phyloP scores from a whole-genome alignment of 495 filamentous ascomycete genomes.

The Staphylotrichum tortipilum region DNA sequence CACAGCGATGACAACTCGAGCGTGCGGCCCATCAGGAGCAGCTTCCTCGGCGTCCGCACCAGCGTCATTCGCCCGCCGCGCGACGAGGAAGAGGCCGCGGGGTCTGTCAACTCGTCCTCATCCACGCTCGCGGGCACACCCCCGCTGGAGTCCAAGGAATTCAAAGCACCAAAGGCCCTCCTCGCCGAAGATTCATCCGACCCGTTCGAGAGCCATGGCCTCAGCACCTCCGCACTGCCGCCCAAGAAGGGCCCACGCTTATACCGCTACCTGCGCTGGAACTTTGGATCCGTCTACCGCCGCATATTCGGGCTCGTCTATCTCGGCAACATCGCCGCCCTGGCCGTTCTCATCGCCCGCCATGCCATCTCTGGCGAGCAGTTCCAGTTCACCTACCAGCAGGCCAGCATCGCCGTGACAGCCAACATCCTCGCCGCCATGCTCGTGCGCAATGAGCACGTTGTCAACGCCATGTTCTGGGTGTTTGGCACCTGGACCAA shows the following conservation, averaged over 20 bases:
- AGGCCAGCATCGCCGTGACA: conserved; percentile 32
- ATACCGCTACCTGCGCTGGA: conserved; percentile 27
- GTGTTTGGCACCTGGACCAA: conserved; percentile 49
- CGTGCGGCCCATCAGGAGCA: neutral
- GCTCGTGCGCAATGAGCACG: conserved; percentile 63
- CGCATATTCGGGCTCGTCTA: conserved; percentile 28
- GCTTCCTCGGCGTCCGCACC: neutral
- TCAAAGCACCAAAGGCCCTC: neutral
- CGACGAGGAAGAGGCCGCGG: conserved; percentile 1
- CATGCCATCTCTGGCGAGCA: neutral
- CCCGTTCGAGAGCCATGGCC: conserved; percentile 9
- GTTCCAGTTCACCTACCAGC: conserved; percentile 15
- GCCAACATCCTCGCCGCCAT: conserved; percentile 42
- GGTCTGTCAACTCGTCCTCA: neutral
- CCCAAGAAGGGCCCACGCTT: conserved; percentile 22
- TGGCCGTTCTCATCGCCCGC: conserved; percentile 12
- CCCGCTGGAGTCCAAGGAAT: neutral
- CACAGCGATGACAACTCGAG: neutral
- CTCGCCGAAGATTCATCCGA: conserved; percentile 2
- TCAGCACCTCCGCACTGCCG: conserved; percentile 15
- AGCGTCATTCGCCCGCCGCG: neutral
- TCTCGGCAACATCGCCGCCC: conserved; percentile 21
- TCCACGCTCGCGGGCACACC: neutral
- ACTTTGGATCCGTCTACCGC: conserved; percentile 31
- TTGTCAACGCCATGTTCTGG: conserved; percentile 63